Percentiles rank a stretch among this genome's conserved stretches.
These are phyloP conservation scores for Eragrostis nindensis DNA, from an alignment of 176 grass and related monocot species.

Conservation along the genomic window DNA sequence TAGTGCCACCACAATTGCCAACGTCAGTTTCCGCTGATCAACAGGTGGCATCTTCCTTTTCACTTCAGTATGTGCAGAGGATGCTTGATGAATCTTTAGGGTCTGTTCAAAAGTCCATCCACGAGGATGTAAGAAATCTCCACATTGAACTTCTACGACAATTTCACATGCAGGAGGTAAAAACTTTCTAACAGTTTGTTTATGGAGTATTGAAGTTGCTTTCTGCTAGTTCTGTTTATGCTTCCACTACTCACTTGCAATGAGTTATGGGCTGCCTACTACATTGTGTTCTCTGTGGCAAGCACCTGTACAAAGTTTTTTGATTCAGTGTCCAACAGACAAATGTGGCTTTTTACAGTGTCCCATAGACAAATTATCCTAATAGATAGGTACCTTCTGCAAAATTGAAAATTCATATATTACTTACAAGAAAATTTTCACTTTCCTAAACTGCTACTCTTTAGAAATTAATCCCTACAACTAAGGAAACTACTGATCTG, in stretches of 20 bases:
- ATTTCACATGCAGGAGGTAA: conserved; percentile 97
- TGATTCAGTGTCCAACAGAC: too few relatives aligned
- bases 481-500: too few relatives aligned
- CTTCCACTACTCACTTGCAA: neutral
- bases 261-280: neutral
- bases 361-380: too few relatives aligned
- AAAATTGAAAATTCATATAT: neutral
- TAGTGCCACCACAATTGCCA: conserved; percentile 46
- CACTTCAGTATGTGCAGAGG: conserved; percentile 90
- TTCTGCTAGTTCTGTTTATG: conserved; percentile 3
- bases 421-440: conserved; percentile 22
- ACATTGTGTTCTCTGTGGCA: conserved; percentile 17
- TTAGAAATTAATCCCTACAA: too few relatives aligned
- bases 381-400: too few relatives aligned
- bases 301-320: neutral
- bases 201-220: neutral
- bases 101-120: conserved; percentile 89
- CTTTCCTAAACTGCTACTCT: neutral
- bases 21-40: conserved; percentile 60
- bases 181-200: conserved; percentile 12
- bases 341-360: too few relatives aligned
- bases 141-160: conserved; percentile 96
- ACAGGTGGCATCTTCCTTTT: conserved; percentile 79
- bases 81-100: conserved; percentile 92
- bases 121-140: conserved; percentile 90